These are phyloP conservation scores for Oryza rufipogon DNA, from an alignment of 176 grass and related monocot species.

Conservation along the genomic window DNA sequence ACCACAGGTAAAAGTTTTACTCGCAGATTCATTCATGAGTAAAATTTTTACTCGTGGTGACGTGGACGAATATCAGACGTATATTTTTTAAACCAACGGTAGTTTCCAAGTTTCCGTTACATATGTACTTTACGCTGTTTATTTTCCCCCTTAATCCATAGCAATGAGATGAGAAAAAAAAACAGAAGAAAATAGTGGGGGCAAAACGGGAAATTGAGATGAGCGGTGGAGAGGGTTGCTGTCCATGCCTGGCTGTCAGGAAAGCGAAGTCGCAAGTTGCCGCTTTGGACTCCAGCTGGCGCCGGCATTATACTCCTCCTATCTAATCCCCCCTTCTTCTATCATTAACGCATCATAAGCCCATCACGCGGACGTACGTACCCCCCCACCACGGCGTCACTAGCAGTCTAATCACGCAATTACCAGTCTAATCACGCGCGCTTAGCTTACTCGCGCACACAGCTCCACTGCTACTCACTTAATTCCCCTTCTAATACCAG, in stretches of 20 bases:
- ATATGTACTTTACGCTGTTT: fast-evolving
- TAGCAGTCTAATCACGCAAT: background rate
- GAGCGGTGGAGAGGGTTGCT: background rate
- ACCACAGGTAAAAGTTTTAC: too few relatives aligned
- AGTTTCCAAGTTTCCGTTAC: too few relatives aligned
- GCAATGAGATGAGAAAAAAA: too few relatives aligned
- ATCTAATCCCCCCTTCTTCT: background rate
- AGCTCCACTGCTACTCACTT: background rate
- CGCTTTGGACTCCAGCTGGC: slow-evolving; percentile 48
- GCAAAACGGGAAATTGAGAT: background rate
- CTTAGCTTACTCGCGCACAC: background rate
- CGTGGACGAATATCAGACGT: too few relatives aligned
- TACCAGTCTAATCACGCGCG: too few relatives aligned
- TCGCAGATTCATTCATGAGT: too few relatives aligned
- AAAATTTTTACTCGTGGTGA: too few relatives aligned
- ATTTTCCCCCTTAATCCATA: too few relatives aligned
- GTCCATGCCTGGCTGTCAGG: slow-evolving; percentile 48
- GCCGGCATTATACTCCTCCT: background rate
- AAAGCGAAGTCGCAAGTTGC: slow-evolving; percentile 49
- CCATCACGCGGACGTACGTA: background rate
- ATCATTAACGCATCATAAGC: slow-evolving; percentile 2
- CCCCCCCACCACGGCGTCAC: background rate
- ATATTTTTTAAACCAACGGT: too few relatives aligned
- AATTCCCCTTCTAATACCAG: background rate
- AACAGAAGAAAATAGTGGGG: too few relatives aligned